Evolutionary conservation across 2,329 filamentous ascomycete genomes (phyloP), one percentile per base, ranked within the genome.

Genomic region (Diaporthe citrichinensis): DNA sequence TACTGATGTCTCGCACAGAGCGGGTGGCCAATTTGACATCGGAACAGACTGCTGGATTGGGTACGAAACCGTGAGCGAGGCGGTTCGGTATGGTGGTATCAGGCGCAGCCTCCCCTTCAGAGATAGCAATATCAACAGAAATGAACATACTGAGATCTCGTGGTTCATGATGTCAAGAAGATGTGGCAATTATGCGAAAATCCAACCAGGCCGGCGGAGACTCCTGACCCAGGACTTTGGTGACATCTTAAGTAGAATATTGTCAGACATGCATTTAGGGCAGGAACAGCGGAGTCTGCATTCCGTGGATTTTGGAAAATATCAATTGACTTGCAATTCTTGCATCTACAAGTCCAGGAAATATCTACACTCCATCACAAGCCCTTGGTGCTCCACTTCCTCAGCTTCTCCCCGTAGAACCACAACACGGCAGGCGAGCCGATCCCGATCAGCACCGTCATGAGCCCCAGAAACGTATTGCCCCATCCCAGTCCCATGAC

Each of bases 401-500:
- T 49, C 25, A 72, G 53, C 6, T 44, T 44, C 36, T 46, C 55
- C 25, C 71, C 71, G 12, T 73, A 73, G 36, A 62, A 67, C 71
- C 71, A 73, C 7, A 73, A 6, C 3, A 73, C 28, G 10, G 28
- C 39, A 25, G 71, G 71, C 12, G 71, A 61, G 14, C 55, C 55
- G 9, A 73, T 41, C 0, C 57, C 71, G 7, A 73, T 65, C 0
- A 53, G 10, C 3, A 73, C 7, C 8, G 71, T 53, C 57, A 73
- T 41, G 25, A 73, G 12, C 17, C 55, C 71, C 44, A 73, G 20
- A 7, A 73, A 62, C 2, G 79, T 84, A 53, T 85, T 85, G 0
- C 74, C 87, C 87, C 76, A 91, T 74, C 79, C 90, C 75, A 78
- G 91, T 80, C 75, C 84, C 25, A 87, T 77, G 1, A 71, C 77